These are phyloP conservation scores for Bonia amplexicaulis DNA, from an alignment of 176 grass and related monocot species.

Conservation along the genomic window DNA sequence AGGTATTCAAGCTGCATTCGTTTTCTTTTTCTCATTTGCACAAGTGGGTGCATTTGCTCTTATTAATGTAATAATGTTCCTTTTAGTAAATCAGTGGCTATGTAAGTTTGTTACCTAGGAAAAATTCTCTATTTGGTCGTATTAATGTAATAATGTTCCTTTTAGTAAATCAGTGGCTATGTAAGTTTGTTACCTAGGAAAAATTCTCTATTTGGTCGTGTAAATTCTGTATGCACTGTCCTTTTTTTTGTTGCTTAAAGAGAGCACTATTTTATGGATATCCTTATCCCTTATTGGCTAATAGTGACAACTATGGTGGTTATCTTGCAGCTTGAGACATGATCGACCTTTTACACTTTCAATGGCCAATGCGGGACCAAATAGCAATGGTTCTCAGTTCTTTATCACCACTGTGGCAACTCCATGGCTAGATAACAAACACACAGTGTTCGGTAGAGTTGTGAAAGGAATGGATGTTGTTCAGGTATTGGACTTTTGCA, in stretches of 20 bases:
- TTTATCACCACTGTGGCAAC: conserved; percentile 97
- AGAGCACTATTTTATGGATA: background rate
- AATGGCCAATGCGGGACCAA: conserved; percentile 98
- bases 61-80: too few species aligned
- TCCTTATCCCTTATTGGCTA: background rate
- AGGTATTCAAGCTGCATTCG: conserved; percentile 39
- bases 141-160: too few species aligned
- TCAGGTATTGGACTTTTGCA: conserved; percentile 49
- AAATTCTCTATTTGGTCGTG: background rate
- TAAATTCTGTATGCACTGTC: background rate
- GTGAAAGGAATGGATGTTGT: conserved; percentile 99
- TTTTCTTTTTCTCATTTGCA: background rate
- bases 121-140: background rate
- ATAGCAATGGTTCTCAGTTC: conserved; percentile 96
- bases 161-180: too few species aligned
- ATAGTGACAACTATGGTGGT: background rate
- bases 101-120: too few species aligned
- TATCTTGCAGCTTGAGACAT: conserved; percentile 84
- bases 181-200: too few species aligned
- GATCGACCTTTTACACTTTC: conserved; percentile 96
- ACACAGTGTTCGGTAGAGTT: conserved; percentile 95
- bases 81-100: too few species aligned
- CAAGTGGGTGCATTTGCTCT: background rate
- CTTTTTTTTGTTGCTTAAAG: background rate
- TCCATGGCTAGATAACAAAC: conserved; percentile 98